These are phyloP conservation scores for Pelargonium fulgidum DNA, from an alignment of 441 rosid genomes.

Conservation along the genomic window DNA sequence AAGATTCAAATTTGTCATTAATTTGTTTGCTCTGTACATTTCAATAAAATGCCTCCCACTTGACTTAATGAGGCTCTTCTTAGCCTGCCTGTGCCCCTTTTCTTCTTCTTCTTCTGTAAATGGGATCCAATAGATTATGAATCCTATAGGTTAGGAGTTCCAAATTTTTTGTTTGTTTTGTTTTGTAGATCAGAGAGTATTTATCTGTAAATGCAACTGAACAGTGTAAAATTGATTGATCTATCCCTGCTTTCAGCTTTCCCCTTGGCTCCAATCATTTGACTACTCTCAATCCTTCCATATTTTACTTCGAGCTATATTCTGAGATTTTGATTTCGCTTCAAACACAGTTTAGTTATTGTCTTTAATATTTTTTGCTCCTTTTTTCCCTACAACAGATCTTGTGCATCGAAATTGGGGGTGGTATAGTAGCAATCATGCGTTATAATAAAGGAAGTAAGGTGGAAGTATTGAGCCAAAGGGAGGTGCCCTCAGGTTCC, in stretches of 20 bases:
- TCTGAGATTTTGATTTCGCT: background rate
- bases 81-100: background rate
- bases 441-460: slow-evolving; percentile 54
- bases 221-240: background rate
- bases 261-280: background rate
- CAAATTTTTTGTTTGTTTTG: background rate
- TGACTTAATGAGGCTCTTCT: background rate
- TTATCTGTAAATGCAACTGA: background rate
- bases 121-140: background rate
- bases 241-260: background rate
- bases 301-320: background rate
- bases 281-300: background rate
- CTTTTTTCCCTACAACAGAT: slow-evolving; percentile 17
- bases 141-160: background rate
- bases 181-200: background rate
- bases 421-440: slow-evolving; percentile 33
- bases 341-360: background rate
- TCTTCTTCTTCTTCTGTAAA: background rate
- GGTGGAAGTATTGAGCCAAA: slow-evolving; percentile 63
- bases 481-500: slow-evolving; percentile 48
- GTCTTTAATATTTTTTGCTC: background rate
- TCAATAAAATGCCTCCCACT: background rate
- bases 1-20: background rate
- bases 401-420: slow-evolving; percentile 15
- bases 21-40: background rate